Base-by-base conservation (phyloP, 164 flowering plant genomes). In the Vitis rupestris region DNA sequence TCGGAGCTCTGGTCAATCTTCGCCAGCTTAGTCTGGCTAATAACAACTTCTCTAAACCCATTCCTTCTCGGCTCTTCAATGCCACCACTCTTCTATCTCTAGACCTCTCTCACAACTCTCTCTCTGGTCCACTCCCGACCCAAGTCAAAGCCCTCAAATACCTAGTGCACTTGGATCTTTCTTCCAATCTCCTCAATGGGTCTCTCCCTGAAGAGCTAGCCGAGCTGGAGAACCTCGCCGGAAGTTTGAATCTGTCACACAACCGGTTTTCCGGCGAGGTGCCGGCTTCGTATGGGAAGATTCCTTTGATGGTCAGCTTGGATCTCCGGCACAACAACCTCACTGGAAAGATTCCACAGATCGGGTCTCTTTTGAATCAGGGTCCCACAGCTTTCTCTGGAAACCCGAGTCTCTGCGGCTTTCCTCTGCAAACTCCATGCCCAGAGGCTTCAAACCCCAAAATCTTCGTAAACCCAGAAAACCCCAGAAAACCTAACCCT, bases 321-420 rank as follows among this genome's bases (percentile, higher is more conserved):
- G 98, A 94, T 76, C 80, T 94, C 65, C 75, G 87, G 70, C 74
- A 82, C 69, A 94, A 94, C 74, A 84, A 90, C 66, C 87, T 94
- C 29, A 77, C 85, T 50, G 99, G 99, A 1, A 80, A 82, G 61
- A 83, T 94, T 10, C 99, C 99, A 23, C 84, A 76, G 74, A 74
- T 75, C 11, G 99, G 99, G 0, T 87, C 97, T 11, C 67, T 94
- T 29, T 50, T 91, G 72, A 94, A 88, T 72, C 99, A 94, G 74
- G 98, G 99, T 1, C 99, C 99, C 2, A 92, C 99, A 0, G 92
- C 99, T 15, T 94, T 94, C 72, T 30, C 90, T 3, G 99, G 92
- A 31, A 94, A 94, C 70, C 92, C 93, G 1, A 19, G 82, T 31
- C 91, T 94, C 12, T 94, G 99, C 68, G 99, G 98, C 61, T 93